phyloP scores from a whole-genome alignment of 2,329 filamentous ascomycete genomes.

The Dothistroma pini region DNA sequence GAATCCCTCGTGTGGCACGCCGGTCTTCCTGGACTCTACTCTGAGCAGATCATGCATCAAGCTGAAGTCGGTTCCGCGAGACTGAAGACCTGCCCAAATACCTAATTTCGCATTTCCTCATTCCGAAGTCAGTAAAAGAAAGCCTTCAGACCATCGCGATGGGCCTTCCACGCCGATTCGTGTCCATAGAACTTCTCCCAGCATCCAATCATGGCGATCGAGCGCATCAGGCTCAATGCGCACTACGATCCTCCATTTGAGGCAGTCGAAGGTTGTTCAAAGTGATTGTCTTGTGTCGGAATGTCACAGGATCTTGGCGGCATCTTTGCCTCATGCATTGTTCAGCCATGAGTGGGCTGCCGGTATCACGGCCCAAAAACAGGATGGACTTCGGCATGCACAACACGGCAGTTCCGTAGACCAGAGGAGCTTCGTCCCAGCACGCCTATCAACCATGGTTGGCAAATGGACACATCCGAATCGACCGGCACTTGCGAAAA shows the following conservation, averaged over 20 bases:
- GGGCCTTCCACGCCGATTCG: slow-evolving; percentile 14
- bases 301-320: slow-evolving; percentile 9
- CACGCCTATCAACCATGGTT: slow-evolving; percentile 11
- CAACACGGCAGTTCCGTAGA: slow-evolving; percentile 15
- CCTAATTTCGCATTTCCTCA: slow-evolving; percentile 11
- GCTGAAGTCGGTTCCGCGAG: slow-evolving; percentile 8
- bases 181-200: slow-evolving; percentile 18
- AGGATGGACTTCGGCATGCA: slow-evolving; percentile 13
- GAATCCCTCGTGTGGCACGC: slow-evolving; percentile 6
- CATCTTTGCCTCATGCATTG: not conserved
- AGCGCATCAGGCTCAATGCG: slow-evolving; percentile 16
- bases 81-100: slow-evolving; percentile 12
- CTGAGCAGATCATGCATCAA: not conserved
- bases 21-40: not conserved
- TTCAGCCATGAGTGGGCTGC: slow-evolving; percentile 12
- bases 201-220: slow-evolving; percentile 16
- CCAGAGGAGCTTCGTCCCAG: slow-evolving; percentile 13
- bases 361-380: slow-evolving; percentile 18
- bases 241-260: slow-evolving; percentile 2
- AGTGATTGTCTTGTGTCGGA: slow-evolving; percentile 18
- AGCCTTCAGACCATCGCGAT: slow-evolving; percentile 14
- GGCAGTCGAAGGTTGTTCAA: slow-evolving; percentile 13
- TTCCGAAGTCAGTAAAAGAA: slow-evolving; percentile 9
- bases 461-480: slow-evolving; percentile 15
- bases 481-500: slow-evolving; percentile 14